Base-by-base conservation (phyloP, 1,284 basidiomycete genomes). In the Sporisorium graminicola region DNA sequence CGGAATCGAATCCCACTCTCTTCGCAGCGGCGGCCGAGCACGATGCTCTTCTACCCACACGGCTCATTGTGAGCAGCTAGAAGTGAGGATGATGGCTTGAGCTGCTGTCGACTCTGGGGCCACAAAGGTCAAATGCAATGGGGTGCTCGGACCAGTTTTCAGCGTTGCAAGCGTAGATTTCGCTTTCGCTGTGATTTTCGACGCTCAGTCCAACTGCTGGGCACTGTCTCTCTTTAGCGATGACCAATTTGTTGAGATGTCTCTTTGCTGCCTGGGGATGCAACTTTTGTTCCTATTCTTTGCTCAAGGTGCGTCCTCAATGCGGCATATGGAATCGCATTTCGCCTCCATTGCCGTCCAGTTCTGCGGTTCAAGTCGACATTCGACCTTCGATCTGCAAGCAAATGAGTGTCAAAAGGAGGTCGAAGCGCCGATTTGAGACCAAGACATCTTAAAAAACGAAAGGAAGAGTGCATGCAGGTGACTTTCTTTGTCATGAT, bases 131-230 rank as follows among this genome's bases (percentile, higher is more conserved):
- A 14, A 35, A 13, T 14, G 7, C 35, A 10, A 22, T 24, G 24
- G 27, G 53, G 53, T 55, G 53, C 53, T 55, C 53, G 53, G 53
- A 26, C 53, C 53, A 55, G 53, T 40, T 44, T n/a, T 40, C 12
- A 22, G n/a, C 27, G 26, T 31, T 16, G 18, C 8, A 22, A n/a
- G 55, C 55, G 55, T 43, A 57, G 55, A 57, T 35, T 57, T 46
- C 20, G 35, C 33, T 22, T 22, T n/a, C 10, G 29, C n/a, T n/a
- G n/a, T n/a, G n/a, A n/a, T n/a, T 40, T 40, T 40, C 20, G 16
- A 9, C 14, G 40, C n/a, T 43, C 40, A 20, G n/a, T 14, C 40
- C 40, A 43, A 43, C 40, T 43, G 40, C 40, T 43, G 37, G n/a
- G 14, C 5, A 14, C 29, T 49, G 5, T 46, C 43, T 24, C 9